Conservation (phyloP, 257 asterid genomes). For the Pogostemon cablin region DNA sequence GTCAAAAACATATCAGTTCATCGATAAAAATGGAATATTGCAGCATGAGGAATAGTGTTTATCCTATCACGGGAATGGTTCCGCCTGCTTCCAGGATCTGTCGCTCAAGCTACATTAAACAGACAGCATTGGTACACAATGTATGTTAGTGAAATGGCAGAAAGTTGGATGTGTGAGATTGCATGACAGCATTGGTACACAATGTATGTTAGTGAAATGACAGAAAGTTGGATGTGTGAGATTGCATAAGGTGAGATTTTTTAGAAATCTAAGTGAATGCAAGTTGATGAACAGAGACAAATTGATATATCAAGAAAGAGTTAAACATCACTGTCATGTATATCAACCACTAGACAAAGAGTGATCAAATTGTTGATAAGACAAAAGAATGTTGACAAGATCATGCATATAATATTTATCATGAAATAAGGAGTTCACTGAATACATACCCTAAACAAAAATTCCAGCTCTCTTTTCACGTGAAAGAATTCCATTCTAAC, state of each 20-base stretch:
- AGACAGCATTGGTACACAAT: not conserved
- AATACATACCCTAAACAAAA: slow-evolving; percentile 63
- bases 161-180: not conserved
- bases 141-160: not conserved
- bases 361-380: not conserved
- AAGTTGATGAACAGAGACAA: not conserved
- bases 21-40: not conserved
- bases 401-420: not conserved
- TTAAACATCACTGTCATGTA: not conserved
- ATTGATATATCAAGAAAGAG: not conserved
- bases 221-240: not conserved
- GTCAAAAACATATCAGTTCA: slow-evolving; percentile 20
- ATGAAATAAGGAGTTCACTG: not conserved
- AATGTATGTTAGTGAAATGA: not conserved
- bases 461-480: slow-evolving; percentile 77
- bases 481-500: slow-evolving; percentile 58
- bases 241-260: not conserved
- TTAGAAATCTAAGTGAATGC: not conserved
- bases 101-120: slow-evolving; percentile 67
- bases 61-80: slow-evolving; percentile 49
- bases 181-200: not conserved
- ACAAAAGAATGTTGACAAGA: slow-evolving; percentile 5
- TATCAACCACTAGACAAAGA: not conserved
- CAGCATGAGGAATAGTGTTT: not conserved
- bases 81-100: slow-evolving; percentile 88